phyloP scores from a whole-genome alignment of 768 basidiomycete genomes.

The Rhizopogon vinicolor region DNA sequence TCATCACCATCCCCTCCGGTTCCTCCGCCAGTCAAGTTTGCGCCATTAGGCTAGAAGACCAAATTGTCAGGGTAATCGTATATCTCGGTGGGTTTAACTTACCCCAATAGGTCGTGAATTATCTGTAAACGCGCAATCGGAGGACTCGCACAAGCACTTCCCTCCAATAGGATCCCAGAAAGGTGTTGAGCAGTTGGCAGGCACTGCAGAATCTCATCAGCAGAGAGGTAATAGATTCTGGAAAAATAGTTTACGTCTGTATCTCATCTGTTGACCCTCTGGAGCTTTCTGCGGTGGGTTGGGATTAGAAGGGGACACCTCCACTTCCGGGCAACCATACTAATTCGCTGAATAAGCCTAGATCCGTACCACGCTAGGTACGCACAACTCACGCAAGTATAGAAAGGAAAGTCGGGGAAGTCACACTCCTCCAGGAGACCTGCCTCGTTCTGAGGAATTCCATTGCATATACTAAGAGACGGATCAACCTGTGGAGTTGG shows the following conservation, averaged over 20 bases:
- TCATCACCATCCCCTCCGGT: constrained; percentile 32
- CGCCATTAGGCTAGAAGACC: constrained; percentile 52
- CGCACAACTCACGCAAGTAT: constrained; percentile 56
- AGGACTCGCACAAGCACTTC: constrained; percentile 56
- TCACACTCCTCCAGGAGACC: constrained; percentile 58
- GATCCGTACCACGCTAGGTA: neutral
- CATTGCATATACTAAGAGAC: constrained; percentile 64
- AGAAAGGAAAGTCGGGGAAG: constrained; percentile 77
- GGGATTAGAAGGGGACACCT: constrained; percentile 55
- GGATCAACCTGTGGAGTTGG: constrained; percentile 53
- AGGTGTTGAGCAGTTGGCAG: constrained; percentile 67
- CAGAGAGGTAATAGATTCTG: neutral
- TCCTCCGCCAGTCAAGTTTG: constrained; percentile 63
- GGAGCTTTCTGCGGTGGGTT: constrained; percentile 57
- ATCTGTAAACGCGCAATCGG: constrained; percentile 59
- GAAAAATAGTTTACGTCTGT: constrained; percentile 44
- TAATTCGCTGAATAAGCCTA: constrained; percentile 17
- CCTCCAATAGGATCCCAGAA: constrained; percentile 78
- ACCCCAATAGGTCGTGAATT: constrained; percentile 62
- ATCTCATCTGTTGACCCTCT: constrained; percentile 41
- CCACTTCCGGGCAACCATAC: constrained; percentile 67
- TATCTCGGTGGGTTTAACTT: constrained; percentile 17
- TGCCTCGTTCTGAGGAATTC: constrained; percentile 62
- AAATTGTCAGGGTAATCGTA: neutral
- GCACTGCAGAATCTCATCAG: constrained; percentile 36